phyloP scores from a whole-genome alignment of 345 rosid species.

The Alliaria petiolata region DNA sequence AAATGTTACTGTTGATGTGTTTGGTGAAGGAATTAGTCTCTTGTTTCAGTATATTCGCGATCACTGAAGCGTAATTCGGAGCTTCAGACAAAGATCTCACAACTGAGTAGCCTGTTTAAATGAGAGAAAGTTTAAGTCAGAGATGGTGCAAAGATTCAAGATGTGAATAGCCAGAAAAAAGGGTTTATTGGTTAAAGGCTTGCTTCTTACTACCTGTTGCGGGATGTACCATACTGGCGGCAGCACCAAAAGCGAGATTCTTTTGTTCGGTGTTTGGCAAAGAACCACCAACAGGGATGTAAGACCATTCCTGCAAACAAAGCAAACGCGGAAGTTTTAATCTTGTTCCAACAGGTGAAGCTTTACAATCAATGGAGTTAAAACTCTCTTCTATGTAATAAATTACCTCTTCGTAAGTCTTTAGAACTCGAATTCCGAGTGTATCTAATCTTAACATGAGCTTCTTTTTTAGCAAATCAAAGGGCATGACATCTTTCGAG shows the following conservation, averaged over 20 bases:
- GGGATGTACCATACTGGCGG: constrained; percentile 98
- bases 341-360: neutral
- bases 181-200: neutral
- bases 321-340: neutral
- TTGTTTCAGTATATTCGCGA: constrained; percentile 61
- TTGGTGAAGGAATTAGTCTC: constrained; percentile 31
- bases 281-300: constrained; percentile 97
- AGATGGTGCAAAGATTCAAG: neutral
- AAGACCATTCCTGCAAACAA: constrained; percentile 88
- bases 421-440: constrained; percentile 61
- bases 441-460: constrained; percentile 74
- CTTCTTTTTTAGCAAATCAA: constrained; percentile 72
- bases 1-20: constrained; percentile 44
- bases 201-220: constrained; percentile 61
- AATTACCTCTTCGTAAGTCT: constrained; percentile 81
- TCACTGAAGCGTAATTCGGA: constrained; percentile 79
- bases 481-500: constrained; percentile 86
- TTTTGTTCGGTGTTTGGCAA: constrained; percentile 89
- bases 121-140: neutral
- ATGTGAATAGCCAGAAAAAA: neutral
- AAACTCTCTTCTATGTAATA: neutral
- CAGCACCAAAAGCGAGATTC: constrained; percentile 95
- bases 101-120: constrained; percentile 79
- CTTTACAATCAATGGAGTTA: neutral
- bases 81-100: constrained; percentile 97